These are phyloP conservation scores for Aristolochia californica DNA, from an alignment of 164 flowering plant species.

Conservation along the genomic window DNA sequence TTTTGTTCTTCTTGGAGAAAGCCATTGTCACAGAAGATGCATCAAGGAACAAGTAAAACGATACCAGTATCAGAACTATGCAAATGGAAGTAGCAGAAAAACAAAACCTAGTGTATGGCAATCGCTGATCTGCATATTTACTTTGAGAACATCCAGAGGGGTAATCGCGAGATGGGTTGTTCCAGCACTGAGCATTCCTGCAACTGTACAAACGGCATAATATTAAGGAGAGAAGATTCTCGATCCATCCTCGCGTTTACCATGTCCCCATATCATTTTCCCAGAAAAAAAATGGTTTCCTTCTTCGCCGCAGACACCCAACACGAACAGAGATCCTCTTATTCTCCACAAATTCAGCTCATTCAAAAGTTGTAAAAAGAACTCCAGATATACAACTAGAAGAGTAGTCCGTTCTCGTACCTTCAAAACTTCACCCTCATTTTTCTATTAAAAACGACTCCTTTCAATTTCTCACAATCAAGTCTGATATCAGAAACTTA, in stretches of 20 bases:
- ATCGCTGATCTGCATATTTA: conserved; percentile 57
- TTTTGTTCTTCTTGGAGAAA: too few species aligned
- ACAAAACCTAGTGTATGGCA: too few species aligned
- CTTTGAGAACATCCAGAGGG: conserved; percentile 76
- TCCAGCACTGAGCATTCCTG: conserved; percentile 79
- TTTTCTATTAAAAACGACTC: too few species aligned
- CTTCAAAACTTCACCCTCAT: background rate
- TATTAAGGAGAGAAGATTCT: conserved; percentile 31
- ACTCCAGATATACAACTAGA: background rate
- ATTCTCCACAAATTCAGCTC: background rate
- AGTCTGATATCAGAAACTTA: too few species aligned
- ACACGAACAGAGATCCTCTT: background rate
- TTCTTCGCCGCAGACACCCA: background rate
- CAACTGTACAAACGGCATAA: conserved; percentile 47
- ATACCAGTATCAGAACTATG: too few species aligned
- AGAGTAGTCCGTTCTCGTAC: background rate
- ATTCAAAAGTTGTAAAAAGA: background rate
- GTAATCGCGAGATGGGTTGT: conserved; percentile 64
- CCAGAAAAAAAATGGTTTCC: background rate
- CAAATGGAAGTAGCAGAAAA: too few species aligned
- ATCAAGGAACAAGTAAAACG: too few species aligned
- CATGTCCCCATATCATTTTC: background rate
- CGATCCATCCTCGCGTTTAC: conserved; percentile 12
- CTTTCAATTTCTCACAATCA: too few species aligned
- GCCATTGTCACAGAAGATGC: too few species aligned